Percentiles rank a stretch among this genome's conserved stretches.
Evolutionary conservation across 305 asterid species (phyloP).

Genomic region (Fraxinus floribunda): DNA sequence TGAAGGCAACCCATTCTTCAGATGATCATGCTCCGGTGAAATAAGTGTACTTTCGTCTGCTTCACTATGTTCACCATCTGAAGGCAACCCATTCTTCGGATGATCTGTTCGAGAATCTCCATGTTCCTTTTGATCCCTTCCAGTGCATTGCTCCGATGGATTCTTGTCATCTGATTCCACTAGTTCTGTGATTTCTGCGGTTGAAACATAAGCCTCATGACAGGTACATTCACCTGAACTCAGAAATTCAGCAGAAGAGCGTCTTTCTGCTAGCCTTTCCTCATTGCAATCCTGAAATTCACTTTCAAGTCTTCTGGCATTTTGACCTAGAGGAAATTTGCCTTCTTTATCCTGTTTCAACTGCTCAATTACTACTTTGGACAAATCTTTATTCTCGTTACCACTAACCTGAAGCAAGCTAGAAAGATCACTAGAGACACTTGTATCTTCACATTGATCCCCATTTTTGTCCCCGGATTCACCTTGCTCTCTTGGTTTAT

Average conservation of each 20-base stretch:
- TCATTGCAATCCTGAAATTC: slow-evolving; percentile 18
- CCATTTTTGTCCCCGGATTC: slow-evolving; percentile 22
- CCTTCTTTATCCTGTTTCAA: slow-evolving; percentile 6
- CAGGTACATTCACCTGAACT: slow-evolving; percentile 32
- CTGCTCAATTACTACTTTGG: slow-evolving; percentile 25
- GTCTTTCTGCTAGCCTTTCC: slow-evolving; percentile 21
- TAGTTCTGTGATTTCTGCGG: background rate
- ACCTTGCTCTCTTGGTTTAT: slow-evolving; percentile 20
- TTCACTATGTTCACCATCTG: slow-evolving; percentile 19
- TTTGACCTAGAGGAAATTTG: slow-evolving; percentile 7
- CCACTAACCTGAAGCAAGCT: slow-evolving; percentile 37
- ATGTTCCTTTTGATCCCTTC: slow-evolving; percentile 14
- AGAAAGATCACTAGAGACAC: slow-evolving; percentile 36
- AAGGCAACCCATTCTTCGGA: slow-evolving; percentile 2
- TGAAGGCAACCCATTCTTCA: slow-evolving; percentile 13
- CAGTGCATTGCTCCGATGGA: slow-evolving; percentile 10
- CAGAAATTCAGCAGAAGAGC: slow-evolving; percentile 26
- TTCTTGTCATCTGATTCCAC: slow-evolving; percentile 8
- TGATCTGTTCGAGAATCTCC: background rate
- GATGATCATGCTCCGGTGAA: slow-evolving; percentile 15
- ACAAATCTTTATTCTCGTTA: slow-evolving; percentile 32
- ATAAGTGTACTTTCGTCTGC: slow-evolving; percentile 18
- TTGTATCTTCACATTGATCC: slow-evolving; percentile 24
- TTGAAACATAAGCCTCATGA: slow-evolving; percentile 14
- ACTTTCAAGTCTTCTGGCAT: background rate